These are phyloP conservation scores for Circinella minor DNA, from an alignment of 371 early-diverging fungal genomes.

Conservation along the genomic window DNA sequence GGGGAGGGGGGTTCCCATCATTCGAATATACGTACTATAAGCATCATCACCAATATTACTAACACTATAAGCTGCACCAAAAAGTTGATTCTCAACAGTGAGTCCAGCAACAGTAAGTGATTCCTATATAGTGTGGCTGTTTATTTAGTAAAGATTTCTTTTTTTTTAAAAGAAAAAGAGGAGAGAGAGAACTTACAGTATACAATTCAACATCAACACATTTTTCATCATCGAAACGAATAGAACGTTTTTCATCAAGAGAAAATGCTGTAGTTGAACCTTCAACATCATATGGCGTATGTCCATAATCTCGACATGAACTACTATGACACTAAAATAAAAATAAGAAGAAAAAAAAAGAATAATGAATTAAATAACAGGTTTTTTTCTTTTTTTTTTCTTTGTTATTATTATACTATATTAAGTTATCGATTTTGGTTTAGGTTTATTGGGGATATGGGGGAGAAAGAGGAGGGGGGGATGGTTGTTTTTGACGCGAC, in stretches of 20 bases:
- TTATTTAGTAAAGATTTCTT: not conserved
- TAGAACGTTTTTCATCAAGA: slow-evolving; percentile 40
- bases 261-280: slow-evolving; percentile 41
- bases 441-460: not conserved
- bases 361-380: too few relatives aligned
- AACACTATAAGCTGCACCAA: slow-evolving; percentile 50
- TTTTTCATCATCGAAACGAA: slow-evolving; percentile 44
- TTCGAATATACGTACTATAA: too few relatives aligned
- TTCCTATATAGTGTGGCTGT: slow-evolving; percentile 28
- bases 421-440: too few relatives aligned
- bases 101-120: slow-evolving; percentile 45
- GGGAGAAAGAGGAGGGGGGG: too few relatives aligned
- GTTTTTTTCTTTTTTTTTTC: slow-evolving; percentile 2
- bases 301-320: slow-evolving; percentile 33
- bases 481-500: not conserved
- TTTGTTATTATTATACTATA: not conserved
- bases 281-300: slow-evolving; percentile 33
- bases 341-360: too few relatives aligned
- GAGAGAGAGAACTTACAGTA: slow-evolving; percentile 35
- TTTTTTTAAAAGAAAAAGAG: not conserved
- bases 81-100: slow-evolving; percentile 37
- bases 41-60: slow-evolving; percentile 39
- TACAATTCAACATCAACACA: slow-evolving; percentile 48
- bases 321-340: slow-evolving; percentile 39
- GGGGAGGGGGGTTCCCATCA: too few relatives aligned